Evolutionary conservation across 2,329 filamentous ascomycete species (phyloP).

Genomic region (Atkinsonella hypoxylon): DNA sequence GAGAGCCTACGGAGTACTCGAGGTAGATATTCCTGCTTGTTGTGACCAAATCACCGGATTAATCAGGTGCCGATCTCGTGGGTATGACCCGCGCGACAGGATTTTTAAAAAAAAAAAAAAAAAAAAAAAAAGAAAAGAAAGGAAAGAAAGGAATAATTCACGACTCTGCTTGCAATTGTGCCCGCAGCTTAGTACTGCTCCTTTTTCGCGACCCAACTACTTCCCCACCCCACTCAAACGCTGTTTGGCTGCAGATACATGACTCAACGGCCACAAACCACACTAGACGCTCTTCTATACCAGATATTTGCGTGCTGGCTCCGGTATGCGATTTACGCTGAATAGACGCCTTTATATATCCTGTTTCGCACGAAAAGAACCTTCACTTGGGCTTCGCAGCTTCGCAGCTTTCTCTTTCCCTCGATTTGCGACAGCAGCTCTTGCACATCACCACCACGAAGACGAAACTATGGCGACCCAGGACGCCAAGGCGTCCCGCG

Average conservation of each 20-base stretch:
- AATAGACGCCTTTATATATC: slow-evolving; percentile 5
- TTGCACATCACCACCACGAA: slow-evolving; percentile 2
- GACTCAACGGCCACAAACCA: slow-evolving; percentile 8
- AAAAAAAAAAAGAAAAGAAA: slow-evolving; percentile 4
- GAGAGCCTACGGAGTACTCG: too few species aligned
- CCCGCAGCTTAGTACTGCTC: neutral
- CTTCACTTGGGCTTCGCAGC: slow-evolving; percentile 1
- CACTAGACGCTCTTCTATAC: slow-evolving; percentile 5
- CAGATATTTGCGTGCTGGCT: slow-evolving; percentile 2
- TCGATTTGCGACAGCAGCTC: neutral
- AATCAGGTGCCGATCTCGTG: neutral
- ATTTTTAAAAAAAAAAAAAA: slow-evolving; percentile 2
- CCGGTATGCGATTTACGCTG: slow-evolving; percentile 11
- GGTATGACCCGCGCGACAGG: neutral
- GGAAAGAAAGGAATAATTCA: too few species aligned
- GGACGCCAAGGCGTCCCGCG: slow-evolving; percentile 33
- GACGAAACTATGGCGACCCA: slow-evolving; percentile 20
- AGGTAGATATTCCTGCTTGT: too few species aligned
- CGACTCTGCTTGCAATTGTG: neutral
- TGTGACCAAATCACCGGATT: too few species aligned
- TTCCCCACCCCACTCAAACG: slow-evolving; percentile 5
- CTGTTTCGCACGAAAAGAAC: slow-evolving; percentile 2
- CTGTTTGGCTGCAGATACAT: slow-evolving; percentile 7
- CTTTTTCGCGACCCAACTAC: slow-evolving; percentile 5
- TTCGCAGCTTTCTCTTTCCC: neutral